A percentile compares a stretch with the other conserved stretches of the same genome.
Conservation (phyloP, 75 land plant species). For the Sequoia sempervirens region DNA sequence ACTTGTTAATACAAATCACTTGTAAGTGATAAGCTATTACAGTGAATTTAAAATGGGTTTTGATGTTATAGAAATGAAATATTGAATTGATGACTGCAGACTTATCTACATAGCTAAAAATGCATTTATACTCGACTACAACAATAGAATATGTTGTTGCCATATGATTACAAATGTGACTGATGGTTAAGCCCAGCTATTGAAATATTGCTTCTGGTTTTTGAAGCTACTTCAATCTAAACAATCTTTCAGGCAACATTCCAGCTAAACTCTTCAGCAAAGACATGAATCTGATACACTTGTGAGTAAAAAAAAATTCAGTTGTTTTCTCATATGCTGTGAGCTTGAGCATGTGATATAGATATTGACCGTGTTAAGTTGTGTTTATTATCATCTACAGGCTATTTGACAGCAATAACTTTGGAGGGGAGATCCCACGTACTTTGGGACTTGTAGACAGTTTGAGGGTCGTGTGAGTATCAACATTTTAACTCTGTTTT, state of each 20-base stretch:
- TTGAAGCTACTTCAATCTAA: constrained; percentile 57
- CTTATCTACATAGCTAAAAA: neutral
- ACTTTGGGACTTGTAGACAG: neutral
- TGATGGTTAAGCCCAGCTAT: too few species aligned
- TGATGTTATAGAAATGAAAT: neutral
- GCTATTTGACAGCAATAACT: constrained; percentile 14
- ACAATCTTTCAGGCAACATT: constrained; percentile 49
- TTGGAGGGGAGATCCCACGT: constrained; percentile 13
- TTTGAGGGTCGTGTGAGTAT: constrained; percentile 15
- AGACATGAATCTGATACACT: constrained; percentile 28
- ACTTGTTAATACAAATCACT: constrained; percentile 45
- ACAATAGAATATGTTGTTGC: neutral
- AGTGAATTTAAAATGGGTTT: neutral
- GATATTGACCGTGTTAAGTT: neutral
- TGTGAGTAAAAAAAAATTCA: constrained; percentile 11
- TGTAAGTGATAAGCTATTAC: constrained; percentile 36
- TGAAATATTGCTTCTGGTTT: neutral
- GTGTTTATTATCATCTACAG: constrained; percentile 8
- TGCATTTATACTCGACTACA: neutral
- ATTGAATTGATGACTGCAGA: neutral
- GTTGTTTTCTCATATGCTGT: neutral
- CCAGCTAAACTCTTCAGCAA: constrained; percentile 46
- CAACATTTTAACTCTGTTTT: neutral
- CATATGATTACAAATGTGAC: neutral
- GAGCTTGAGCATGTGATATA: neutral